Percentiles rank a stretch among this genome's conserved stretches.
Conservation (phyloP, 108 stramenopile genomes). For the Fragilaria radians region DNA sequence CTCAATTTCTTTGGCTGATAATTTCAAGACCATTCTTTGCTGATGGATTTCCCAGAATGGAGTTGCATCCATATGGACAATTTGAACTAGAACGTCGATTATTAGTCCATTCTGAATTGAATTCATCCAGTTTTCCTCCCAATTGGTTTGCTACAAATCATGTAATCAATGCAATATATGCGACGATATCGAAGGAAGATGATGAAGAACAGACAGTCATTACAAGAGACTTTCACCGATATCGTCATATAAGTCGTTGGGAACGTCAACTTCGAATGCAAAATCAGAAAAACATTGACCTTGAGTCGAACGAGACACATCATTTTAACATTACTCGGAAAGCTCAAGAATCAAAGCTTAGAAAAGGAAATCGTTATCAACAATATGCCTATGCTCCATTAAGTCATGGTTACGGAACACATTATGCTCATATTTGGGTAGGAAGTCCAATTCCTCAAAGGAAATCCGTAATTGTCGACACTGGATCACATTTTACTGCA, state of each 20-base stretch:
- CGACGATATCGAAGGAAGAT: conserved; percentile 6
- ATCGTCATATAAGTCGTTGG: conserved; percentile 42
- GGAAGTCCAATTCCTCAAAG: conserved; percentile 86
- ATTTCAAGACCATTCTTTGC: too few relatives aligned
- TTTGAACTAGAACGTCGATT: background rate
- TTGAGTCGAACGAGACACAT: conserved; percentile 20
- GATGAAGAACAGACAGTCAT: background rate
- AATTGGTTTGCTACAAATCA: background rate
- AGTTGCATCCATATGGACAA: background rate
- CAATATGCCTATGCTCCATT: conserved; percentile 48
- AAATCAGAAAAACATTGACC: conserved; percentile 9
- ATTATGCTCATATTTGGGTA: conserved; percentile 80
- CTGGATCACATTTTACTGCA: conserved; percentile 76
- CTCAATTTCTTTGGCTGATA: too few relatives aligned
- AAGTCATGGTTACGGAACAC: conserved; percentile 84
- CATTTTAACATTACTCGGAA: background rate
- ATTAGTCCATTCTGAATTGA: background rate
- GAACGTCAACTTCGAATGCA: conserved; percentile 27
- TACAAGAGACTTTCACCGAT: conserved; percentile 24
- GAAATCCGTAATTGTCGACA: conserved; percentile 91
- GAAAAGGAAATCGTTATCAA: conserved; percentile 12
- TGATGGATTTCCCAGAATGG: too few relatives aligned
- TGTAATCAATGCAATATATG: conserved; percentile 16
- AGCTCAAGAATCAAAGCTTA: background rate
- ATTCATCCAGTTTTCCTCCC: background rate